These are phyloP conservation scores for Penicillium concentricum DNA, from an alignment of 2,329 filamentous ascomycete species.

Conservation along the genomic window DNA sequence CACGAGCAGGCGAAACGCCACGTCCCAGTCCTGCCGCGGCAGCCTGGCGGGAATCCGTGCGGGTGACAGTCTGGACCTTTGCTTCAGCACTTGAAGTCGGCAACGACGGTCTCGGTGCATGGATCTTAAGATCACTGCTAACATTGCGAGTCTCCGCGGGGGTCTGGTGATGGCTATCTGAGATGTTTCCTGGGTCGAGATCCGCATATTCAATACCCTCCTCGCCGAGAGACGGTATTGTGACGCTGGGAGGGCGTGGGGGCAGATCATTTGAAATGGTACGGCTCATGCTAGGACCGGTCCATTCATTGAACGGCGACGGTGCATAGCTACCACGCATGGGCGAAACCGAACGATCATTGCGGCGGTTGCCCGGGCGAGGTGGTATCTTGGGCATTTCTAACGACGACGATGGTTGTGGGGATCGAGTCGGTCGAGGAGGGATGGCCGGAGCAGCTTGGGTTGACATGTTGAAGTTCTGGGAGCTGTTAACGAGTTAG, in stretches of 20 bases:
- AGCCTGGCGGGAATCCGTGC: slow-evolving; percentile 85
- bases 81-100: slow-evolving; percentile 78
- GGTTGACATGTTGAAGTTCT: slow-evolving; percentile 36
- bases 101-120: slow-evolving; percentile 85
- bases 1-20: slow-evolving; percentile 45
- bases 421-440: slow-evolving; percentile 59
- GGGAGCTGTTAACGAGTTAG: slow-evolving; percentile 11
- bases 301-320: slow-evolving; percentile 77
- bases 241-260: slow-evolving; percentile 70
- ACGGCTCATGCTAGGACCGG: slow-evolving; percentile 37
- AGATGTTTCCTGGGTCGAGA: slow-evolving; percentile 46
- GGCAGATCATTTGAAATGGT: slow-evolving; percentile 38
- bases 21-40: slow-evolving; percentile 81
- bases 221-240: slow-evolving; percentile 80
- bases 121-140: slow-evolving; percentile 76
- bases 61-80: slow-evolving; percentile 78
- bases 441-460: slow-evolving; percentile 58
- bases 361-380: slow-evolving; percentile 64
- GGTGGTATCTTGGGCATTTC: slow-evolving; percentile 74
- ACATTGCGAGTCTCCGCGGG: slow-evolving; percentile 76
- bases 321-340: slow-evolving; percentile 75
- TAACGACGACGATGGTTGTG: slow-evolving; percentile 46
- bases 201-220: slow-evolving; percentile 87
- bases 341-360: slow-evolving; percentile 75
- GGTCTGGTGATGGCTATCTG: slow-evolving; percentile 46